Percentiles rank a stretch among this genome's conserved stretches.
These are phyloP conservation scores for Solanum corneliomulleri DNA, from an alignment of 257 asterid genomes.

Conservation along the genomic window DNA sequence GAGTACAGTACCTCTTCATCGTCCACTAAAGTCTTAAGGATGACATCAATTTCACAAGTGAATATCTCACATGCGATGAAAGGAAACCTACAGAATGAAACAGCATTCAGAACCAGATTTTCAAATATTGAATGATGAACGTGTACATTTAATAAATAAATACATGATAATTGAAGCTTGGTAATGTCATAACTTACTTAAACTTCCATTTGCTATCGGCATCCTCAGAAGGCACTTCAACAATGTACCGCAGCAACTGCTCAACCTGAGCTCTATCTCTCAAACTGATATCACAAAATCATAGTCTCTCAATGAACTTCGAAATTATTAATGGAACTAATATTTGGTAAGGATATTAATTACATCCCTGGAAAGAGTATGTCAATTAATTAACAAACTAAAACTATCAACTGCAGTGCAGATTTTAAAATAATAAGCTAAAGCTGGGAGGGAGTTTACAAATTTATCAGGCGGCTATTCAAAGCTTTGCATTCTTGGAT, in stretches of 20 bases:
- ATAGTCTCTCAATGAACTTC: background rate
- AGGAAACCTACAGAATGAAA: slow-evolving; percentile 61
- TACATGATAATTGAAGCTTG: background rate
- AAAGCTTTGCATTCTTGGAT: slow-evolving; percentile 99
- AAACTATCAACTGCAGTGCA: background rate
- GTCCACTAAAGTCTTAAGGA: slow-evolving; percentile 88
- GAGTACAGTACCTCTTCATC: slow-evolving; percentile 67
- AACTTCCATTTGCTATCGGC: slow-evolving; percentile 76
- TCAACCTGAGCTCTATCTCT: slow-evolving; percentile 87
- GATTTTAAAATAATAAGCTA: background rate
- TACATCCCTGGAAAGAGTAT: background rate
- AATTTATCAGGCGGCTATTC: slow-evolving; percentile 91
- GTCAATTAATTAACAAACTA: background rate
- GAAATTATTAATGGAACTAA: background rate
- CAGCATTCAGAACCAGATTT: background rate
- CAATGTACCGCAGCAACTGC: slow-evolving; percentile 70
- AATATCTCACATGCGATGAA: slow-evolving; percentile 93
- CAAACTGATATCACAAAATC: slow-evolving; percentile 45
- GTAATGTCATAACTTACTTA: slow-evolving; percentile 48
- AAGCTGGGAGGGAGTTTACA: slow-evolving; percentile 30
- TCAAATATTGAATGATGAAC: slow-evolving; percentile 2
- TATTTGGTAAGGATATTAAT: background rate
- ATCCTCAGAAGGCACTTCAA: slow-evolving; percentile 78
- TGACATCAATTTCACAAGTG: slow-evolving; percentile 96
- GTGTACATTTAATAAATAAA: background rate